Base-by-base conservation (phyloP, 2,329 filamentous ascomycete genomes). In the Trichoderma semiorbis region DNA sequence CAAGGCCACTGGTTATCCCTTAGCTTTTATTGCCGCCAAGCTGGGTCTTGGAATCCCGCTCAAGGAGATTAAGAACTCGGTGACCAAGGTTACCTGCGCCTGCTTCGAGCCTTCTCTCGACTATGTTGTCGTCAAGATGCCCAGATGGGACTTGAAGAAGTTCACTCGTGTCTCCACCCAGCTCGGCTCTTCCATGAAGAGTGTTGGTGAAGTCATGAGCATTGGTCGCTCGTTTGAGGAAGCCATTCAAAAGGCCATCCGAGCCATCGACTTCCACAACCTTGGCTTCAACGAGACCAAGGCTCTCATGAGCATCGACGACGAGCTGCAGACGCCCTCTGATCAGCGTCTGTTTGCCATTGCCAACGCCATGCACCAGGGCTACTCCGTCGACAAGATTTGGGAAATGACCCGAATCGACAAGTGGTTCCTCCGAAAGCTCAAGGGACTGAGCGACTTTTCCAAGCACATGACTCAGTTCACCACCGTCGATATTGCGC, bases 391-490 rank as follows among this genome's bases (percentile, higher is more conserved):
- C 43, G 93, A 98, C 79, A 96, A 97, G 84, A 97, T 99, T 80
- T 98, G 95, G 94, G 93, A 98, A 81, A 88, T 98, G 85, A 99
- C 96, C 78, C 94, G 95, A 84, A 99, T 99, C 77, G 96, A 98
- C 85, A 97, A 97, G 83, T 99, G 96, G 96, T 99, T 98, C 86
- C 84, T 99, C 75, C 91, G 89, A 83, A 95, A 94, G 81, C 90
- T 99, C 72, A 97, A 97, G 89, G 91, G 92, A 32, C 85, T 99
- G 11, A 97, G 91, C 82, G 89, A 97, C 84, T 98, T 98, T 77
- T 91, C 91, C 79, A 95, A 94, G 83, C 81, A 87, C 28, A 93
- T 98, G 90, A 86, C 87, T 72, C 86, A 85, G 62, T 93, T 90
- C 82, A 88, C 80, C 74, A 87, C 87, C 14, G 87, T 85, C 75